Evolutionary conservation across 345 rosid genomes (phyloP), one percentile per base, ranked within the genome.

Genomic region (Acer yangbiense): DNA sequence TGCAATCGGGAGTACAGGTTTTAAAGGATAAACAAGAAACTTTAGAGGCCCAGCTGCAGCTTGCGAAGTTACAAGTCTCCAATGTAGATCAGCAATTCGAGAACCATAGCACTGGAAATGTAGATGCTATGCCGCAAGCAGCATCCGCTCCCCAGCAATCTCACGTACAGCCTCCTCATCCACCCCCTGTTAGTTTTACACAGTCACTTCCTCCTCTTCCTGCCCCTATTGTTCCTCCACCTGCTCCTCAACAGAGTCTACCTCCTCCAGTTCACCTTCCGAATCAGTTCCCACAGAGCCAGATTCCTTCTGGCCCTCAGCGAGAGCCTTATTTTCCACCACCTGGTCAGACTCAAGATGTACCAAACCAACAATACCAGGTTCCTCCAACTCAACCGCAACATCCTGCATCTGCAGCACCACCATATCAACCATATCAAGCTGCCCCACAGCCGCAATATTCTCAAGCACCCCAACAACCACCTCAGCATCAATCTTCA

Each of bases 21-120:
- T 72, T 95, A 82, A 93, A 88, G 84, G 98, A 92, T 82, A 95
- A 90, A 82, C 98, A 92, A 70, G 98, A 90, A 23, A 82, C 84
- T 46, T 39, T 89, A 71, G 95, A 89, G 80, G 88, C 90, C 77
- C 95, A 89, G 74, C 79, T 89, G 82, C 94, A 86, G 78, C 87
- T 91, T 44, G 78, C 87, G 41, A 93, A 89, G 84, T 77, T 88
- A 74, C 95, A 92, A 65, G 81, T 87, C 68, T 76, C 91, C 41
- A 89, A 85, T 84, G 78, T 57, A 27, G 90, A 86, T 25, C 87
- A 86, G 80, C 87, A 74, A 54, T 82, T 85, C 10, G 94, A 90
- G 76, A 71, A 69, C 23, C 90, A 86, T 44, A 87, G 55, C 77
- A 17, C 89, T 55, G 71, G 81, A 17, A 88, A 81, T 41, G 81